Conservation (phyloP, 352 stramenopile genomes). For the Aphanomyces cochlioides region DNA sequence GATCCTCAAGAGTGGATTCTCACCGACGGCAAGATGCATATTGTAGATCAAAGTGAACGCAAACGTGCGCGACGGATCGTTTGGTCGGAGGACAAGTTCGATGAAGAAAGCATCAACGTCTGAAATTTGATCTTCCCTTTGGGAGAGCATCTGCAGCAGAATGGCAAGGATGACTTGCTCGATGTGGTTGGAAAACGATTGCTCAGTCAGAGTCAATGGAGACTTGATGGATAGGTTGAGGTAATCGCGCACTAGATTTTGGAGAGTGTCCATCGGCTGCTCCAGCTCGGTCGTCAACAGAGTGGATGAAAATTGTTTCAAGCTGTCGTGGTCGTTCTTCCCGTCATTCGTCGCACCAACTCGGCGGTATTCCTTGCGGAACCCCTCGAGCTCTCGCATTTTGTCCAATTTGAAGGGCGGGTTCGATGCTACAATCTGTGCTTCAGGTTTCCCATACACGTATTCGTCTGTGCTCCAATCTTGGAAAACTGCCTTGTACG, state of each 20-base stretch:
- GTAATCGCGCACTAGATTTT: background rate
- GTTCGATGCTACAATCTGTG: background rate
- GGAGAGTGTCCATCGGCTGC: conserved; percentile 17
- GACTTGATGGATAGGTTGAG: background rate
- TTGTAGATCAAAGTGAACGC: conserved; percentile 15
- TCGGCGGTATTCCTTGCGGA: background rate
- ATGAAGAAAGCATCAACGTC: conserved; percentile 22
- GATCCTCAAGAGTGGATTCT: background rate
- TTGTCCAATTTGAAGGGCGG: background rate
- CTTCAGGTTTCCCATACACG: background rate
- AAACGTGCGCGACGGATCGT: background rate
- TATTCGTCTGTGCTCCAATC: conserved; percentile 7
- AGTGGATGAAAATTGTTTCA: background rate
- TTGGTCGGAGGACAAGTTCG: conserved; percentile 17
- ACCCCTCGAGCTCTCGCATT: background rate
- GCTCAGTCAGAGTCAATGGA: conserved; percentile 13
- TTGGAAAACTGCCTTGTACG: conserved; percentile 9
- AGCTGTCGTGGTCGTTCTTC: background rate
- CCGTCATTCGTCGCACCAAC: background rate
- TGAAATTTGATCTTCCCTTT: background rate
- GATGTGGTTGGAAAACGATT: background rate
- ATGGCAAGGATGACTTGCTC: conserved; percentile 1
- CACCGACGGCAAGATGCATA: background rate
- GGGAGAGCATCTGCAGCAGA: background rate
- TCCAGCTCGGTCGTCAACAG: background rate